These are phyloP conservation scores for Eremothecium gossypii DNA, from an alignment of 1,139 yeast species.

Conservation along the genomic window DNA sequence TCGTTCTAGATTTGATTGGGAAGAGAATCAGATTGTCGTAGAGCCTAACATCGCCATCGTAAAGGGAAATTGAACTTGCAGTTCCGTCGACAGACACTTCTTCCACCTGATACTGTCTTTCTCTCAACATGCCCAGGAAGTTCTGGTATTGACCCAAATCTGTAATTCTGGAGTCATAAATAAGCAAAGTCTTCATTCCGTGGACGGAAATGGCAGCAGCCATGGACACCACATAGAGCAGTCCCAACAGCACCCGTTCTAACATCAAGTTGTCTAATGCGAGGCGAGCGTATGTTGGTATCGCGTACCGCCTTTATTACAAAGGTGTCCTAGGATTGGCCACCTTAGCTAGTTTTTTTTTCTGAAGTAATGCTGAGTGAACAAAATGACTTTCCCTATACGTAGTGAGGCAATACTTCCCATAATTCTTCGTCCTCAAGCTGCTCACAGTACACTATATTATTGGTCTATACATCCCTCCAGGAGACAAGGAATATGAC, in stretches of 20 bases:
- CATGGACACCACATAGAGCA: not conserved
- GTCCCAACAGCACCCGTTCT: not conserved
- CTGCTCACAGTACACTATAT: too few species aligned
- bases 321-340: too few species aligned
- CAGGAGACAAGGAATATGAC: not conserved
- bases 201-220: constrained; percentile 13
- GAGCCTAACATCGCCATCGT: constrained; percentile 35
- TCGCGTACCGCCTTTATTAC: too few species aligned
- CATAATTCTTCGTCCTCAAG: too few species aligned
- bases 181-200: constrained; percentile 29
- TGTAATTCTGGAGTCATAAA: constrained; percentile 31
- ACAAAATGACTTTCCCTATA: too few species aligned
- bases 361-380: too few species aligned
- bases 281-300: too few species aligned
- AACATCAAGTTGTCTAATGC: not conserved
- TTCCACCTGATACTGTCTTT: constrained; percentile 27
- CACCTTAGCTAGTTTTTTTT: too few species aligned
- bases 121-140: constrained; percentile 27
- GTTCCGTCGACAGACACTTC: constrained; percentile 17
- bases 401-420: too few species aligned
- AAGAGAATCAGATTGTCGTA: constrained; percentile 49
- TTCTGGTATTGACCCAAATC: constrained; percentile 26
- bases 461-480: not conserved
- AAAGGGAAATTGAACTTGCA: constrained; percentile 31
- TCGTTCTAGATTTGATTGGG: constrained; percentile 38